phyloP scores from a whole-genome alignment of 106 monocot genomes.

The Platanthera guangdongensis region DNA sequence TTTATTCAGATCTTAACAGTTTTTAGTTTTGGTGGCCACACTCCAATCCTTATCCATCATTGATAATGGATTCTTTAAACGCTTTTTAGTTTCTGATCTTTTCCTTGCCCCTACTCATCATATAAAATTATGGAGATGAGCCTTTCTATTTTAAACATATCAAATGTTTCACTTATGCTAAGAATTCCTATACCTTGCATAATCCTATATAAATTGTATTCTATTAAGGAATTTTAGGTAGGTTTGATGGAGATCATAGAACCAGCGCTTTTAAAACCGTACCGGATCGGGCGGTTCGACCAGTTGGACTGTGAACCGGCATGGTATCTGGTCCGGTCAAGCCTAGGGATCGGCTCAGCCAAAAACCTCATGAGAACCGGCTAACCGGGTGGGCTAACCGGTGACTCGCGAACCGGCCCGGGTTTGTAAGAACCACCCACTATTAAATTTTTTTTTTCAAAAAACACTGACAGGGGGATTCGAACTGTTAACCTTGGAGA shows the following conservation, averaged over 20 bases:
- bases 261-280: not conserved
- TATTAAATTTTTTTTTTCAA: too few species aligned
- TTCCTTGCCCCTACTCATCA: not conserved
- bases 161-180: not conserved
- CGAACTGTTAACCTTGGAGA: too few species aligned
- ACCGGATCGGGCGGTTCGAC: too few species aligned
- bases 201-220: not conserved
- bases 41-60: not conserved
- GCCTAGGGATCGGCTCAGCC: too few species aligned
- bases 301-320: too few species aligned
- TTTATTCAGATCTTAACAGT: not conserved
- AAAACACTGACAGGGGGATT: too few species aligned
- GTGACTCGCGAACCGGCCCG: too few species aligned
- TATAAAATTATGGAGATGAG: slow-evolving; percentile 1
- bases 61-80: not conserved
- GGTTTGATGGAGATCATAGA: not conserved
- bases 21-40: not conserved
- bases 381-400: too few species aligned
- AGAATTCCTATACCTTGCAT: not conserved
- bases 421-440: too few species aligned
- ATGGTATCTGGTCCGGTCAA: too few species aligned
- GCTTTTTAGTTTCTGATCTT: not conserved
- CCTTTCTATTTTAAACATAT: not conserved
- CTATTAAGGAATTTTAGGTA: not conserved
- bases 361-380: too few species aligned